These are phyloP conservation scores for Pilaira anomala DNA, from an alignment of 192 early-diverging fungal species.

Conservation along the genomic window DNA sequence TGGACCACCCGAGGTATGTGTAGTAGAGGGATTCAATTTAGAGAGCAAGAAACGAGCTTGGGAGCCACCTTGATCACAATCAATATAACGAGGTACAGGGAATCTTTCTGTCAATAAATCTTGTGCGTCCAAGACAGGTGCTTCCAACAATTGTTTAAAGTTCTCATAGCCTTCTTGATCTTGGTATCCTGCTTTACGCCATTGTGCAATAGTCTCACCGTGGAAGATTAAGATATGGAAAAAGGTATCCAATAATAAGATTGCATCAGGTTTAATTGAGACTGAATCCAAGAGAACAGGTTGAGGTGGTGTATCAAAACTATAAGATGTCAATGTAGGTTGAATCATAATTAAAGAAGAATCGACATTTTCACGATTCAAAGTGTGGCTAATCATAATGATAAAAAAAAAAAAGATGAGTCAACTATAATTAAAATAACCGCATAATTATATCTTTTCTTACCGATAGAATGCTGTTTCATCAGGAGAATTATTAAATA, in stretches of 20 bases:
- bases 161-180: slow-evolving; percentile 92
- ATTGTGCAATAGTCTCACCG: slow-evolving; percentile 93
- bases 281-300: slow-evolving; percentile 96
- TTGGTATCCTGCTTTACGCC: slow-evolving; percentile 96
- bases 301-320: slow-evolving; percentile 79
- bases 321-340: slow-evolving; percentile 92
- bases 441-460: neutral
- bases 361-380: slow-evolving; percentile 94
- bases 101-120: slow-evolving; percentile 92
- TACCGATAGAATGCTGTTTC: slow-evolving; percentile 91
- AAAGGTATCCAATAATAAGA: slow-evolving; percentile 94
- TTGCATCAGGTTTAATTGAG: slow-evolving; percentile 94
- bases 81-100: slow-evolving; percentile 97
- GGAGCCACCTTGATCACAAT: slow-evolving; percentile 92
- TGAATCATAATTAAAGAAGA: slow-evolving; percentile 99
- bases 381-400: slow-evolving; percentile 69
- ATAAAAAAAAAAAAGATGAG: neutral
- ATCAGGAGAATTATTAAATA: slow-evolving; percentile 98
- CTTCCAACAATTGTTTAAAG: slow-evolving; percentile 89
- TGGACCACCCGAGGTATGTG: slow-evolving; percentile 75
- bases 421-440: neutral
- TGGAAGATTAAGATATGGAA: slow-evolving; percentile 99
- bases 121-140: slow-evolving; percentile 87
- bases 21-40: slow-evolving; percentile 97
- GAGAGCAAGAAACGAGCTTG: slow-evolving; percentile 97